phyloP scores from a whole-genome alignment of 2,329 filamentous ascomycete species.

The Fusarium illudens region DNA sequence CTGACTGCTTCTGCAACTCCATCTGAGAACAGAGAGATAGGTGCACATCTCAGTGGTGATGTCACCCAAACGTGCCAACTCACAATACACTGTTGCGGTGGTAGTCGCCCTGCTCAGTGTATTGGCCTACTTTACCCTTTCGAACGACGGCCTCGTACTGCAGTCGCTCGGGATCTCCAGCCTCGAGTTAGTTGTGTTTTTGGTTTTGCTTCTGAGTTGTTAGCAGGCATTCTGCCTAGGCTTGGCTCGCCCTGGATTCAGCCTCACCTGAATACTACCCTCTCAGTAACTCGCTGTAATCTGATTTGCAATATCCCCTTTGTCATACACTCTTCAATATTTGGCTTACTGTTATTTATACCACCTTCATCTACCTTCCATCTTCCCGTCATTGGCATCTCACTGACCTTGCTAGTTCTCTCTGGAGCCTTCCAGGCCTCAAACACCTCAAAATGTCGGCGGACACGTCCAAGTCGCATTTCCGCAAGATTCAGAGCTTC shows the following conservation, averaged over 20 bases:
- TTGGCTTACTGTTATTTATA: not conserved
- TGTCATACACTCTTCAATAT: not conserved
- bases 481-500: slow-evolving; percentile 87
- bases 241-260: not conserved
- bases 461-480: slow-evolving; percentile 63
- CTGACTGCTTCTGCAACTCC: not conserved
- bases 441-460: slow-evolving; percentile 60
- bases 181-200: slow-evolving; percentile 23
- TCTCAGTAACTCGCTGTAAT: not conserved
- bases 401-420: slow-evolving; percentile 32
- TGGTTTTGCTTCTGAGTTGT: not conserved
- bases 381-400: not conserved
- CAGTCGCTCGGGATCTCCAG: not conserved
- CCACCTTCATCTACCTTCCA: not conserved
- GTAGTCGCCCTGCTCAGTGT: slow-evolving; percentile 38
- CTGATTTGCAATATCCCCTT: not conserved
- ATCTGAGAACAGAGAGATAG: slow-evolving; percentile 2
- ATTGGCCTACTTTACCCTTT: slow-evolving; percentile 13
- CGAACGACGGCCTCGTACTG: not conserved
- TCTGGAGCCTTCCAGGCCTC: slow-evolving; percentile 30
- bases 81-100: slow-evolving; percentile 27
- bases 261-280: not conserved
- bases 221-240: not conserved
- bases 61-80: slow-evolving; percentile 9
- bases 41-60: slow-evolving; percentile 16